Conservation (phyloP, 495 filamentous ascomycete genomes). For the Paragyromitra xinjiangensis region DNA sequence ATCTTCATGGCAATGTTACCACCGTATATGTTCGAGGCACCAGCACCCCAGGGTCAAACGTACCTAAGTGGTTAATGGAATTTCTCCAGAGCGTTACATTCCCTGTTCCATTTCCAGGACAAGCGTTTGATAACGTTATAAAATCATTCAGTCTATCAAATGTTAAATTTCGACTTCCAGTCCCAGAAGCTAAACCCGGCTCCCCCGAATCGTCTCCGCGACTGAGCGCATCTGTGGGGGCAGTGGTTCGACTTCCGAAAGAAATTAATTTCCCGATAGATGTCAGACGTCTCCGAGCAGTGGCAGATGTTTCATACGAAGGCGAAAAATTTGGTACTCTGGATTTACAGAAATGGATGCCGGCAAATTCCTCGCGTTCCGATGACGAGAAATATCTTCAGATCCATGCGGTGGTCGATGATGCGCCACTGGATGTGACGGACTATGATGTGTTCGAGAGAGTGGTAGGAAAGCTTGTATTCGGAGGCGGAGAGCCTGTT, state of each 20-base stretch:
- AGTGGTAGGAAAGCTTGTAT: conserved; percentile 77
- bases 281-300: conserved; percentile 76
- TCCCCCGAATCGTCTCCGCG: conserved; percentile 77
- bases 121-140: conserved; percentile 79
- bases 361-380: conserved; percentile 78
- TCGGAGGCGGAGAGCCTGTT: conserved; percentile 69
- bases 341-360: conserved; percentile 81
- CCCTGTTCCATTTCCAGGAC: conserved; percentile 82
- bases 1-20: conserved; percentile 78
- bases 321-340: conserved; percentile 77
- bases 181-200: conserved; percentile 76
- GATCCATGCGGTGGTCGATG: conserved; percentile 75
- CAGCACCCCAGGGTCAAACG: conserved; percentile 68
- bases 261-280: conserved; percentile 85
- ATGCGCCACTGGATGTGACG: conserved; percentile 83
- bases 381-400: conserved; percentile 64
- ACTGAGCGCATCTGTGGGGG: conserved; percentile 82
- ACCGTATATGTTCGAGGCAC: conserved; percentile 84
- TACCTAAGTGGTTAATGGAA: conserved; percentile 81
- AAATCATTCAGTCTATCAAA: conserved; percentile 84
- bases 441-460: conserved; percentile 77
- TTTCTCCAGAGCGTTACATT: conserved; percentile 83
- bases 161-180: conserved; percentile 83
- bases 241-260: conserved; percentile 76
- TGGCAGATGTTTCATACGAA: conserved; percentile 80